These are phyloP conservation scores for Sporopachydermia lactativora DNA, from an alignment of 805 yeast genomes.

Conservation along the genomic window DNA sequence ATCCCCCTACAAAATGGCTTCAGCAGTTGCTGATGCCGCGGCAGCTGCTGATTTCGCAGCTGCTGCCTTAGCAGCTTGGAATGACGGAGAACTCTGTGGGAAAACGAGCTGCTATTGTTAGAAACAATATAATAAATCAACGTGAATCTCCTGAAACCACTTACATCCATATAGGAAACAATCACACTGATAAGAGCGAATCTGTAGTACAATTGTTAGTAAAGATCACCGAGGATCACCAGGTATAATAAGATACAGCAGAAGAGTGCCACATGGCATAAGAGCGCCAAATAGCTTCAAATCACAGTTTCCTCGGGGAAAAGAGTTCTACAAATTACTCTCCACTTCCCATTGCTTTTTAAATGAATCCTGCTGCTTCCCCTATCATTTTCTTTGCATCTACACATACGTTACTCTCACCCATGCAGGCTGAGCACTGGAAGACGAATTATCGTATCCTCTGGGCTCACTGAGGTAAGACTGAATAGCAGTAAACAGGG, in stretches of 20 bases:
- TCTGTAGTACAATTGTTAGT: neutral
- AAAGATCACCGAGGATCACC: no score
- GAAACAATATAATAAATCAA: neutral
- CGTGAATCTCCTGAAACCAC: neutral
- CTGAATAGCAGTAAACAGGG: constrained; percentile 21
- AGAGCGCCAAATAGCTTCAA: no score
- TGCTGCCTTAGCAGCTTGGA: neutral
- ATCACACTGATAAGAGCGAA: neutral
- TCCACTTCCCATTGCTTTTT: no score
- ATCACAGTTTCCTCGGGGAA: no score
- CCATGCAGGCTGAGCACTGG: neutral
- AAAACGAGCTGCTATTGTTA: neutral
- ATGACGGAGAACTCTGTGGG: neutral
- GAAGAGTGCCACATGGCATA: no score
- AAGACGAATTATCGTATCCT: neutral
- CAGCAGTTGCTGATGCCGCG: neutral
- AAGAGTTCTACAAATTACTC: no score
- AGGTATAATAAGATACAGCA: no score
- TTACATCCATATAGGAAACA: neutral
- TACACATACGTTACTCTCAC: neutral
- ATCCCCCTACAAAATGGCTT: no score
- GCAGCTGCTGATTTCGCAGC: neutral
- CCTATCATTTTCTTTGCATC: no score
- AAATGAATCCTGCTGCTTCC: no score
- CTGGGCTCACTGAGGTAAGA: constrained; percentile 19